Evolutionary conservation across 2,329 filamentous ascomycete species (phyloP).

Genomic region (Fusarium incarnatum): DNA sequence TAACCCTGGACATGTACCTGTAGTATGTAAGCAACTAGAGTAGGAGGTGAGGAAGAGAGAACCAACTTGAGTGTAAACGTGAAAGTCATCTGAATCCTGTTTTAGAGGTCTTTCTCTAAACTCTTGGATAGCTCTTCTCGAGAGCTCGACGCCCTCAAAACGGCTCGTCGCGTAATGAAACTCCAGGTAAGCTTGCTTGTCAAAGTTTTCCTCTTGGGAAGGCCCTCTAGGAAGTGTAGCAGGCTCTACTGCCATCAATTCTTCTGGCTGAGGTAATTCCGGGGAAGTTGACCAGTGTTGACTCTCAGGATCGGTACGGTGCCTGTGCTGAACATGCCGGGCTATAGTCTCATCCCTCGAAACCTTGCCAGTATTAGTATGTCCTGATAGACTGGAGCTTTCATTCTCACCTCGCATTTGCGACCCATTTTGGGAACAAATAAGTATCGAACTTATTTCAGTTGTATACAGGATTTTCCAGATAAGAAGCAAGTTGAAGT

Average conservation of each 20-base stretch:
- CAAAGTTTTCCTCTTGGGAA: neutral
- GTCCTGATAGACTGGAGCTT: neutral
- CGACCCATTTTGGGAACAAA: neutral
- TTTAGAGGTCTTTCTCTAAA: slow-evolving; percentile 68
- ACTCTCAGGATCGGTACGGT: neutral
- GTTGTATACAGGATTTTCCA: neutral
- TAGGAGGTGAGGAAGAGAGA: neutral
- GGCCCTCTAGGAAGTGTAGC: slow-evolving; percentile 25
- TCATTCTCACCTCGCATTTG: slow-evolving; percentile 1
- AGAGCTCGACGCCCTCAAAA: slow-evolving; percentile 76
- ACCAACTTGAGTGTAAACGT: slow-evolving; percentile 74
- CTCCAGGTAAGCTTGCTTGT: slow-evolving; percentile 69
- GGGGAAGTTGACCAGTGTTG: slow-evolving; percentile 31
- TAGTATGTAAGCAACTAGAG: slow-evolving; percentile 1
- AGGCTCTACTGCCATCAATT: slow-evolving; percentile 39
- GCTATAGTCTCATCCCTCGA: slow-evolving; percentile 23
- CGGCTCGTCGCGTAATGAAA: slow-evolving; percentile 81
- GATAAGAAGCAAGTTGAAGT: neutral
- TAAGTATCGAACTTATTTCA: neutral
- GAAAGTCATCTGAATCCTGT: slow-evolving; percentile 58
- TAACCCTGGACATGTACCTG: slow-evolving; percentile 76
- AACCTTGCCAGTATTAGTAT: slow-evolving; percentile 12
- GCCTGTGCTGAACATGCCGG: slow-evolving; percentile 16
- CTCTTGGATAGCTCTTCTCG: slow-evolving; percentile 73
- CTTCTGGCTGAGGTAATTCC: slow-evolving; percentile 43